A percentile compares a stretch with the other conserved stretches of the same genome.
These are phyloP conservation scores for Phytophthora cajani DNA, from an alignment of 352 stramenopile species.

Conservation along the genomic window DNA sequence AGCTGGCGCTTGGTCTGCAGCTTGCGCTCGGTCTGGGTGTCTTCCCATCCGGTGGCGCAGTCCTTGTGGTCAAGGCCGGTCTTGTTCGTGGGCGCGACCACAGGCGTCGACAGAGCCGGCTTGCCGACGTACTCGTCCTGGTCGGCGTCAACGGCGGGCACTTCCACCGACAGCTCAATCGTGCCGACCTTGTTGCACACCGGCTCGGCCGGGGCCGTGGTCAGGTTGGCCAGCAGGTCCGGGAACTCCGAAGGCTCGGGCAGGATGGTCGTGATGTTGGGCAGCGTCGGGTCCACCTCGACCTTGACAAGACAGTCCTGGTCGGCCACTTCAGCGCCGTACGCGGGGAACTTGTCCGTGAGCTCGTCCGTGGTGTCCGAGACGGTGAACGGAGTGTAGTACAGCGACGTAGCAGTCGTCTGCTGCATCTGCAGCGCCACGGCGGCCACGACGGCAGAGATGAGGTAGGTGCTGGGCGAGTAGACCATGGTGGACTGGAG, in stretches of 20 bases:
- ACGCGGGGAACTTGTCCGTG: slow-evolving; percentile 15
- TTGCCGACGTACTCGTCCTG: slow-evolving; percentile 21
- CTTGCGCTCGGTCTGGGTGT: slow-evolving; percentile 17
- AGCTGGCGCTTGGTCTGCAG: slow-evolving; percentile 22
- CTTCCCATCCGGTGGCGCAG: slow-evolving; percentile 40
- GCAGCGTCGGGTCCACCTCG: slow-evolving; percentile 31
- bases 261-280: slow-evolving; percentile 31
- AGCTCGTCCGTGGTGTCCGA: slow-evolving; percentile 18
- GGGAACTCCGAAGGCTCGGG: slow-evolving; percentile 15
- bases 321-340: slow-evolving; percentile 17
- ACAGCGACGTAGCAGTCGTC: slow-evolving; percentile 20
- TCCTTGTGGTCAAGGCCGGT: slow-evolving; percentile 23
- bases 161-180: slow-evolving; percentile 20
- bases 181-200: slow-evolving; percentile 35
- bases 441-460: slow-evolving; percentile 27
- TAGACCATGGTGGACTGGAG: slow-evolving; percentile 28
- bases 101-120: background rate
- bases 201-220: slow-evolving; percentile 19
- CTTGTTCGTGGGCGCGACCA: slow-evolving; percentile 10
- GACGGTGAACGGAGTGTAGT: slow-evolving; percentile 20
- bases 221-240: slow-evolving; percentile 27
- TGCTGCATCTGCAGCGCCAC: slow-evolving; percentile 35
- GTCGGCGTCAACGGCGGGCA: slow-evolving; percentile 12
- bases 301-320: slow-evolving; percentile 17
- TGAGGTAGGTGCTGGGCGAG: slow-evolving; percentile 32